Conservation (phyloP, 768 basidiomycete species). For the Rhizopogon salebrosus region DNA sequence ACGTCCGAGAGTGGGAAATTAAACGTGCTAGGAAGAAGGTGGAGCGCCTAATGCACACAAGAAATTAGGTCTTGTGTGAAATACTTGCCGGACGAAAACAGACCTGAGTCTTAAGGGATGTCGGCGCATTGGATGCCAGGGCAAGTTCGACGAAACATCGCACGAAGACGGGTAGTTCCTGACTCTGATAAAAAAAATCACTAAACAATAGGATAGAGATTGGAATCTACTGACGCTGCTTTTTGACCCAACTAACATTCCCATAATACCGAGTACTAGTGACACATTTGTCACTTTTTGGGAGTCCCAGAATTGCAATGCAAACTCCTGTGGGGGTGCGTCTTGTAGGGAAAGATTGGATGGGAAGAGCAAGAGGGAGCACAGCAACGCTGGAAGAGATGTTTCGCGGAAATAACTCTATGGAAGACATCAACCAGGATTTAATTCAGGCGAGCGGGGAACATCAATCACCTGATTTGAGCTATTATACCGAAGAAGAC, state of each 20-base stretch:
- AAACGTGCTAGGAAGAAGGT: conserved; percentile 47
- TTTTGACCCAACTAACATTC: conserved; percentile 77
- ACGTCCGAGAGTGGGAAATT: conserved; percentile 65
- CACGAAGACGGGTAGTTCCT: conserved; percentile 54
- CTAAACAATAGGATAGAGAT: neutral
- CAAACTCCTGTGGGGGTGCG: conserved; percentile 79
- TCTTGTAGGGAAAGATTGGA: conserved; percentile 52
- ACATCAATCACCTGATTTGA: conserved; percentile 76
- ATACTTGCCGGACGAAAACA: neutral
- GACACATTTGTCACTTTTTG: conserved; percentile 81
- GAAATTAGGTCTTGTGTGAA: conserved; percentile 11
- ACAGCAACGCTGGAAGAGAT: conserved; percentile 59
- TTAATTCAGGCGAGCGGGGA: neutral
- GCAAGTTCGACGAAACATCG: conserved; percentile 85
- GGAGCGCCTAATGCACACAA: conserved; percentile 44
- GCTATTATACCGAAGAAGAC: conserved; percentile 85
- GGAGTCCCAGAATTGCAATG: conserved; percentile 93
- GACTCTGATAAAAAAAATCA: conserved; percentile 32
- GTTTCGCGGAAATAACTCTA: conserved; percentile 98
- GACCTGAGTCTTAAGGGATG: conserved; percentile 82
- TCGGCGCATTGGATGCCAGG: conserved; percentile 91
- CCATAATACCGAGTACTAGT: conserved; percentile 77
- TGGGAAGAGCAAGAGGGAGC: conserved; percentile 68
- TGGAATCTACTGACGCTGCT: conserved; percentile 46
- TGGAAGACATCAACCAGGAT: conserved; percentile 11